A percentile compares a stretch with the other conserved stretches of the same genome.
Evolutionary conservation across 2,329 filamentous ascomycete species (phyloP).

Genomic region (Fusarium cicatricum): DNA sequence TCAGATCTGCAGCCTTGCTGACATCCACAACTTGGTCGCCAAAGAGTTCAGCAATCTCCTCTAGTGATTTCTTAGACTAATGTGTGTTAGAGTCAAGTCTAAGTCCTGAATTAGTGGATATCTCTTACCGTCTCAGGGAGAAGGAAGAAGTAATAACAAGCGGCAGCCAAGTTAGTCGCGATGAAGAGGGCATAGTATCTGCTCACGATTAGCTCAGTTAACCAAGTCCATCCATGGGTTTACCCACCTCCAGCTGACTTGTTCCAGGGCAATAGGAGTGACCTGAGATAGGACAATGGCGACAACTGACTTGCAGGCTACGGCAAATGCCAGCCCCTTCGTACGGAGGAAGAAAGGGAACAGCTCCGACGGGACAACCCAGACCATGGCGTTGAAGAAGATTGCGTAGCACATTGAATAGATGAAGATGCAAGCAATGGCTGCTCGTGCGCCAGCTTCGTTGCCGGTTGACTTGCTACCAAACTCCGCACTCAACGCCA

Average conservation of each 20-base stretch:
- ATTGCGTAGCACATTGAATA: conserved; percentile 43
- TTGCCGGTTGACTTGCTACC: conserved; percentile 27
- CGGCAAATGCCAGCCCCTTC: conserved; percentile 36
- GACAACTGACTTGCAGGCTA: conserved; percentile 39
- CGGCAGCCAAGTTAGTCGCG: not conserved
- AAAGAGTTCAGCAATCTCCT: conserved; percentile 1
- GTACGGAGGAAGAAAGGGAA: conserved; percentile 36
- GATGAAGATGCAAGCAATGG: conserved; percentile 45
- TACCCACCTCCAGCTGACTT: conserved; percentile 1
- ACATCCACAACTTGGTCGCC: not conserved
- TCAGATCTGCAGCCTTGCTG: too few species aligned
- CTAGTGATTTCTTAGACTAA: not conserved
- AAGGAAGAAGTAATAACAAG: not conserved
- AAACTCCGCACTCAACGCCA: conserved; percentile 37
- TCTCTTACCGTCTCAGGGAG: not conserved
- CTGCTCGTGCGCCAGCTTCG: conserved; percentile 32
- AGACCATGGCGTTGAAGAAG: conserved; percentile 47
- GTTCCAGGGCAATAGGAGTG: conserved; percentile 34
- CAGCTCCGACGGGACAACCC: conserved; percentile 42
- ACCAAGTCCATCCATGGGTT: too few species aligned
- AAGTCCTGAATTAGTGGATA: too few species aligned
- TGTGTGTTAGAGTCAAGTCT: not conserved
- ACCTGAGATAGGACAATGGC: conserved; percentile 44
- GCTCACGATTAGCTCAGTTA: too few species aligned
- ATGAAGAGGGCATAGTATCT: not conserved